Percentiles rank a stretch among this genome's conserved stretches.
Conservation (phyloP, 1,284 basidiomycete species). For the Malassezia nana region DNA sequence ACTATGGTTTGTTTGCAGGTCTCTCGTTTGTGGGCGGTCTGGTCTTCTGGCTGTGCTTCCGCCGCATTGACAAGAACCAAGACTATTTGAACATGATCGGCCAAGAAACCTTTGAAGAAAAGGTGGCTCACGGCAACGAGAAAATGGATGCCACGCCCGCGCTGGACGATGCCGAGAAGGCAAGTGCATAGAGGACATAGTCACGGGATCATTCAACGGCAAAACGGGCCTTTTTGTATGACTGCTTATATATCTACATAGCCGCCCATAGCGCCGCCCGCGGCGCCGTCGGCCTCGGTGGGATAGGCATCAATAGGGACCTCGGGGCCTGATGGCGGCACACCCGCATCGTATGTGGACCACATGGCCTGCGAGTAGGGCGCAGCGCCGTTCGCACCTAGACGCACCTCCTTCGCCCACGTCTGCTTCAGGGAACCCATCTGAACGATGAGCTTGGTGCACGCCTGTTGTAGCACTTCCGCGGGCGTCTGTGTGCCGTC, state of each 20-base stretch:
- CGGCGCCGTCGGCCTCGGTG: constrained; percentile 2
- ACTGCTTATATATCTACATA: constrained; percentile 19
- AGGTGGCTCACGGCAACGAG: neutral
- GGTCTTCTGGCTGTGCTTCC: constrained; percentile 55
- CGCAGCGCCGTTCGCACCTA: constrained; percentile 22
- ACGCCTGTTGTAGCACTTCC: constrained; percentile 72
- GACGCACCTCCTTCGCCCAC: constrained; percentile 52
- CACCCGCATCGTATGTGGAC: constrained; percentile 3
- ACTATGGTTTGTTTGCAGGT: constrained; percentile 54
- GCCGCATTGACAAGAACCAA: constrained; percentile 7
- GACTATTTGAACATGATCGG: constrained; percentile 11
- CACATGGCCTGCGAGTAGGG: constrained; percentile 7
- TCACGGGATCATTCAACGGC: no score
- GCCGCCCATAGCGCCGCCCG: constrained; percentile 13
- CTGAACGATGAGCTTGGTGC: constrained; percentile 68
- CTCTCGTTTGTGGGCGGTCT: constrained; percentile 53
- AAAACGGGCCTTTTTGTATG: neutral
- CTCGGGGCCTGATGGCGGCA: neutral
- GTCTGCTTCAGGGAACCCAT: constrained; percentile 53
- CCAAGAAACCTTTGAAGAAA: neutral
- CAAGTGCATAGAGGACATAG: no score
- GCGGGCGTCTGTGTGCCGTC: constrained; percentile 77
- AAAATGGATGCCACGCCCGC: neutral
- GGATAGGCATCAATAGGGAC: neutral
- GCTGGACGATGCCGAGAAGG: neutral